These are phyloP conservation scores for Ulota crispa DNA, from an alignment of 225 moss, liverwort and hornwort species.

Conservation along the genomic window DNA sequence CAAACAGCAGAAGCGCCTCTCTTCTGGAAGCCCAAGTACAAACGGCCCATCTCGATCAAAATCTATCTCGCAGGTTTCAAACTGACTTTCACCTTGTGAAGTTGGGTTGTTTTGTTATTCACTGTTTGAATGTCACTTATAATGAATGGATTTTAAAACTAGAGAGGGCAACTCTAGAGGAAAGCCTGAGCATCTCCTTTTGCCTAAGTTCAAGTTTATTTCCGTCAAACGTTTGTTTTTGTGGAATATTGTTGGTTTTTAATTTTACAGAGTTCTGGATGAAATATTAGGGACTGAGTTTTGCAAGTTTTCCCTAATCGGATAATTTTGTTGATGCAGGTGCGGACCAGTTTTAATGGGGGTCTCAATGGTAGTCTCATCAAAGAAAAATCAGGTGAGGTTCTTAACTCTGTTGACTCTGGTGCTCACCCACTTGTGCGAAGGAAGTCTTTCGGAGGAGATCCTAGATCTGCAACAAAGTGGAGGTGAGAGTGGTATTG, in stretches of 20 bases:
- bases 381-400: constrained; percentile 53
- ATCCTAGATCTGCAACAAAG: constrained; percentile 45
- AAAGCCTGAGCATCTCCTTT: background rate
- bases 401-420: constrained; percentile 29
- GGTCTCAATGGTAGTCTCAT: constrained; percentile 39
- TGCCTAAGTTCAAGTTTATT: background rate
- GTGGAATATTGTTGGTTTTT: background rate
- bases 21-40: constrained; percentile 44
- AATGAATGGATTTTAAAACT: background rate
- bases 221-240: background rate
- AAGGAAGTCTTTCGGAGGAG: constrained; percentile 65
- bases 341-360: constrained; percentile 53
- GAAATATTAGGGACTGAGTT: constrained; percentile 7
- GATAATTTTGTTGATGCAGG: constrained; percentile 36
- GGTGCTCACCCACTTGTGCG: constrained; percentile 35
- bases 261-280: constrained; percentile 9
- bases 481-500: constrained; percentile 56
- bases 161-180: background rate
- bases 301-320: constrained; percentile 17
- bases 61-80: constrained; percentile 49
- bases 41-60: constrained; percentile 44
- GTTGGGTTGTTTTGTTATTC: background rate
- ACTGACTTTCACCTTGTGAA: constrained; percentile 8
- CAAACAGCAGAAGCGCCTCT: constrained; percentile 63
- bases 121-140: background rate